A percentile compares a stretch with the other conserved stretches of the same genome.
phyloP scores from a whole-genome alignment of 2,329 filamentous ascomycete genomes.

The Amauroascus niger region DNA sequence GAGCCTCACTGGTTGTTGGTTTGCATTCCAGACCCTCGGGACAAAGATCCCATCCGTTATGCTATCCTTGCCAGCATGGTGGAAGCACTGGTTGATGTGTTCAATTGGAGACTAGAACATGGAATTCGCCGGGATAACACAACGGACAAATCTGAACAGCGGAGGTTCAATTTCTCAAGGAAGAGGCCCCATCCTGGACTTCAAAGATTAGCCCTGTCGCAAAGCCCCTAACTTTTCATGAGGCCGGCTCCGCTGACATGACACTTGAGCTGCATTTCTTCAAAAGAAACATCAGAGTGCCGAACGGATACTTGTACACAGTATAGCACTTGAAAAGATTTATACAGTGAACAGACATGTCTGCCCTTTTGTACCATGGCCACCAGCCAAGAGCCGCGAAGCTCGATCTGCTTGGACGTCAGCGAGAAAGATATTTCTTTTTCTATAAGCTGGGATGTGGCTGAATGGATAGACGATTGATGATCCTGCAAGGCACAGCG shows the following conservation, averaged over 20 bases:
- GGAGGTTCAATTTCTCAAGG: constrained; percentile 11
- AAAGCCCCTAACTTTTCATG: constrained; percentile 8
- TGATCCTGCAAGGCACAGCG: no score
- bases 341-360: no score
- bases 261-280: constrained; percentile 8
- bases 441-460: no score
- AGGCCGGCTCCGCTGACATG: constrained; percentile 2
- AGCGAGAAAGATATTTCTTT: no score
- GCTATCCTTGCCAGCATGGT: constrained; percentile 21
- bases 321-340: constrained; percentile 6
- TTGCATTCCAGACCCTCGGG: constrained; percentile 22
- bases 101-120: constrained; percentile 21
- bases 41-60: constrained; percentile 25
- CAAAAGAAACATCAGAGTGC: constrained; percentile 10
- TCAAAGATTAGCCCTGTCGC: constrained; percentile 6
- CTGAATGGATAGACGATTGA: no score
- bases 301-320: constrained; percentile 13
- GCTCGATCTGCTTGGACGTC: no score
- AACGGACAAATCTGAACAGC: constrained; percentile 7
- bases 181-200: constrained; percentile 10
- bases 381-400: no score
- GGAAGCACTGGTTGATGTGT: constrained; percentile 20
- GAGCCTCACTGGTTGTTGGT: constrained; percentile 19
- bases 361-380: no score
- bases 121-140: constrained; percentile 16